Evolutionary conservation across 305 asterid species (phyloP).

Genomic region (Fraxinus dipetala): DNA sequence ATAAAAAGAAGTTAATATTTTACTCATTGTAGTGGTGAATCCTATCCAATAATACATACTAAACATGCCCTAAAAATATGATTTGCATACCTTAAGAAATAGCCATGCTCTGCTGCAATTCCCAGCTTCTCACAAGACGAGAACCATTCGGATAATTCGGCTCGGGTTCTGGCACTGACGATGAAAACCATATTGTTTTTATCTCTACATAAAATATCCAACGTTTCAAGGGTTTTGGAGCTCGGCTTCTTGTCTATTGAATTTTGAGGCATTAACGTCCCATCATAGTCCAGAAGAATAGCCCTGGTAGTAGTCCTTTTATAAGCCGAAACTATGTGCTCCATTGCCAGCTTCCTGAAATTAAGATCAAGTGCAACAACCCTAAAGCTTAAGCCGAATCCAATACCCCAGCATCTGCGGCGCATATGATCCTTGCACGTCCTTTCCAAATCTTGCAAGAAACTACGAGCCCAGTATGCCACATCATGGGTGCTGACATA

Average conservation of each 20-base stretch:
- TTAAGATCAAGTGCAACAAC: constrained; percentile 52
- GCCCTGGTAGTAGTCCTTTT: constrained; percentile 42
- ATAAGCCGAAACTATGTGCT: constrained; percentile 53
- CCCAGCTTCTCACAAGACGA: constrained; percentile 47
- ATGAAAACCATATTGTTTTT: constrained; percentile 41
- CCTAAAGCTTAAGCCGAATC: constrained; percentile 52
- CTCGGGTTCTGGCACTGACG: constrained; percentile 47
- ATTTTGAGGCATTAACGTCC: constrained; percentile 51
- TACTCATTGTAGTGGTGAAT: neutral
- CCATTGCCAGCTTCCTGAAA: constrained; percentile 49
- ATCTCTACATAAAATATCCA: constrained; percentile 40
- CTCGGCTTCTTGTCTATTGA: constrained; percentile 52
- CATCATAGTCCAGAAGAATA: constrained; percentile 49
- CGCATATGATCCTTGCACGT: constrained; percentile 49
- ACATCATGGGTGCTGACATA: constrained; percentile 56
- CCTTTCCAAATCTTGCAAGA: constrained; percentile 52
- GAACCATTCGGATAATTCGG: constrained; percentile 39
- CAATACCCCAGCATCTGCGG: constrained; percentile 58
- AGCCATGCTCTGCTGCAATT: constrained; percentile 54
- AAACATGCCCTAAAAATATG: neutral
- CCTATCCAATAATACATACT: neutral
- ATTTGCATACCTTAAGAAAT: constrained; percentile 37
- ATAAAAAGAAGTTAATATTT: neutral
- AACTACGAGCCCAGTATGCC: constrained; percentile 57
- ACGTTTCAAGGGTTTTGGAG: constrained; percentile 39